Evolutionary conservation across 2,329 filamentous ascomycete genomes (phyloP).

Genomic region (Fusarium tupiense): DNA sequence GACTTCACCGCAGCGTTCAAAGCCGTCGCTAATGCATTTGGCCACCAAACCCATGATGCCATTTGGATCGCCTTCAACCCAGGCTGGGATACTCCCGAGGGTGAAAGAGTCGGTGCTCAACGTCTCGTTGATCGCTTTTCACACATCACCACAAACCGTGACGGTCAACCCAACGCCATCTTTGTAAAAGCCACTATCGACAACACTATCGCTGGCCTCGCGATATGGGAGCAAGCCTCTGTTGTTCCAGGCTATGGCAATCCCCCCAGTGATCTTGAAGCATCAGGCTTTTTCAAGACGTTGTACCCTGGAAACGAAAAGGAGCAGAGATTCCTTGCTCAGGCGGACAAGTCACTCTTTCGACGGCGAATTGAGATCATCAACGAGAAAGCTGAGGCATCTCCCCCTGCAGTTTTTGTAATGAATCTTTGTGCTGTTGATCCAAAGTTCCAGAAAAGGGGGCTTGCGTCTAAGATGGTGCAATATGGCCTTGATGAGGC

Average conservation of each 20-base stretch:
- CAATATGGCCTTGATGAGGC: constrained; percentile 59
- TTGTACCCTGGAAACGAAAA: constrained; percentile 55
- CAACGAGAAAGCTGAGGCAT: constrained; percentile 50
- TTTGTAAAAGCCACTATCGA: constrained; percentile 64
- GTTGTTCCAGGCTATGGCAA: constrained; percentile 60
- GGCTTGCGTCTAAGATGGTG: constrained; percentile 57
- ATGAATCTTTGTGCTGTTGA: constrained; percentile 64
- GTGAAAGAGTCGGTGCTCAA: constrained; percentile 48
- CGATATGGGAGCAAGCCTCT: constrained; percentile 65
- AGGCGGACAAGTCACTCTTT: constrained; percentile 56
- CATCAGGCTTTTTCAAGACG: constrained; percentile 45
- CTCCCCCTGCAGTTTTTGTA: constrained; percentile 58
- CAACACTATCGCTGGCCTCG: constrained; percentile 58
- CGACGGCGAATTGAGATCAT: constrained; percentile 55
- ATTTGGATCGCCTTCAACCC: constrained; percentile 64
- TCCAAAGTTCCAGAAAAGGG: constrained; percentile 61
- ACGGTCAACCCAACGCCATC: constrained; percentile 59
- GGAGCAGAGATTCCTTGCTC: constrained; percentile 58
- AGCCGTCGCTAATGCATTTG: constrained; percentile 53
- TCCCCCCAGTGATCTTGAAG: constrained; percentile 45
- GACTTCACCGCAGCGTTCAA: constrained; percentile 44
- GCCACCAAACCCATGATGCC: constrained; percentile 59
- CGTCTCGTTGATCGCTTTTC: constrained; percentile 55
- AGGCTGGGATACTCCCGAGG: constrained; percentile 62
- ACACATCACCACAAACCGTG: constrained; percentile 49